Evolutionary conservation across 345 rosid species (phyloP).

Genomic region (Eucalyptus lansdowneana): DNA sequence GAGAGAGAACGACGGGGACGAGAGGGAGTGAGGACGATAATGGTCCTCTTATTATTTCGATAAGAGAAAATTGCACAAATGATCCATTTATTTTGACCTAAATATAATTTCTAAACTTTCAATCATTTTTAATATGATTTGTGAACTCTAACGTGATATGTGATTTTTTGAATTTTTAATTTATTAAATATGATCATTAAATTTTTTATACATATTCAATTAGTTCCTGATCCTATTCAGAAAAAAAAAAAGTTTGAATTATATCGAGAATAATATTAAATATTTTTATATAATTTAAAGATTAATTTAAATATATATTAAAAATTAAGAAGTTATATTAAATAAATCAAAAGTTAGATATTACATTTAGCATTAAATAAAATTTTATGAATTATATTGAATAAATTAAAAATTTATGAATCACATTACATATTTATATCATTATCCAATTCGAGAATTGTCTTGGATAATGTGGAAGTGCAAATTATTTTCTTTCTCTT

Average conservation of each 20-base stretch:
- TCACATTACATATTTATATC: fast-evolving
- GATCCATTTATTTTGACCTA: fast-evolving
- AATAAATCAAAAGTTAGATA: fast-evolving
- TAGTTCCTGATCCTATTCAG: no score
- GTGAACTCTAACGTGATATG: no score
- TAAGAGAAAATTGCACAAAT: no score
- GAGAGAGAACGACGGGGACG: not conserved
- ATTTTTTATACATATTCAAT: no score
- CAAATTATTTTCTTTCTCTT: no score
- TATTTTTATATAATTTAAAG: no score
- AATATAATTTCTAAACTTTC: no score
- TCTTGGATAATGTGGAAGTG: fast-evolving
- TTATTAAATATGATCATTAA: fast-evolving
- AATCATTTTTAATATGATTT: no score
- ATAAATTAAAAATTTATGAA: fast-evolving
- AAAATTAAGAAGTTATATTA: no score
- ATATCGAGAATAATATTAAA: fast-evolving
- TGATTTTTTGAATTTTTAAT: fast-evolving
- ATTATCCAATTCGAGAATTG: no score
- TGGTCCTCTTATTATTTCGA: no score
- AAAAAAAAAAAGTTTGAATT: no score
- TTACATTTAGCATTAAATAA: fast-evolving
- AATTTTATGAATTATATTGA: fast-evolving
- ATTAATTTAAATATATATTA: fast-evolving
- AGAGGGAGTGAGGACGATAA: not conserved